These are phyloP conservation scores for Phytophthora crassamura DNA, from an alignment of 352 stramenopile species.

Conservation along the genomic window DNA sequence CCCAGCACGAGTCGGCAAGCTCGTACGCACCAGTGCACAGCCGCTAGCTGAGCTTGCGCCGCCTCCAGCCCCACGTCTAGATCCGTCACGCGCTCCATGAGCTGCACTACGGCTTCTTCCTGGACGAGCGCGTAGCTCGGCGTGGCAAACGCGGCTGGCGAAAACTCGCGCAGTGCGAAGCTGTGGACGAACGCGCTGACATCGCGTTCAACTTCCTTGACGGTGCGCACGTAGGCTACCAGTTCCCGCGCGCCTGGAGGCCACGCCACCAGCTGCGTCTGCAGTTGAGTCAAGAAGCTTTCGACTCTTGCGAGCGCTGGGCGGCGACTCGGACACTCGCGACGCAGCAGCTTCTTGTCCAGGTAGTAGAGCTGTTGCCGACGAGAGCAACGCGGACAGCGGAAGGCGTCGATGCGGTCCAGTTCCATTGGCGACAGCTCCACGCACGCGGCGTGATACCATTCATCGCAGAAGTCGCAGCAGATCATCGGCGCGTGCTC, in stretches of 20 bases:
- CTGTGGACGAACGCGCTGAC: slow-evolving; percentile 44
- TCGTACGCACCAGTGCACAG: slow-evolving; percentile 82
- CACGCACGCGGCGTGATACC: slow-evolving; percentile 83
- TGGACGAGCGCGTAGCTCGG: slow-evolving; percentile 43
- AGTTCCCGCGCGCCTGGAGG: slow-evolving; percentile 62
- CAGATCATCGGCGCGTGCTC: slow-evolving; percentile 87
- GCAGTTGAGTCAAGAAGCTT: slow-evolving; percentile 59
- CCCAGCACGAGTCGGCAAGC: slow-evolving; percentile 72
- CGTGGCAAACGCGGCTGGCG: slow-evolving; percentile 49
- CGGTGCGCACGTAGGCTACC: slow-evolving; percentile 56
- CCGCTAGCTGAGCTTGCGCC: slow-evolving; percentile 54
- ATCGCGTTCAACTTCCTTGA: slow-evolving; percentile 46
- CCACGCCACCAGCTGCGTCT: slow-evolving; percentile 59
- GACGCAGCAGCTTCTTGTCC: slow-evolving; percentile 59
- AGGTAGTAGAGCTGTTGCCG: slow-evolving; percentile 76
- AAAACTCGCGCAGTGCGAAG: slow-evolving; percentile 61
- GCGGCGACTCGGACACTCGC: slow-evolving; percentile 52
- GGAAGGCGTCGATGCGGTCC: slow-evolving; percentile 72
- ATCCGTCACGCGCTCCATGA: slow-evolving; percentile 67
- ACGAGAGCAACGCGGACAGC: slow-evolving; percentile 72
- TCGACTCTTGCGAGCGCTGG: slow-evolving; percentile 62
- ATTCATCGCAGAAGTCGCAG: slow-evolving; percentile 90
- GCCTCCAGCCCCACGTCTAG: slow-evolving; percentile 68
- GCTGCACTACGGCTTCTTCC: slow-evolving; percentile 36
- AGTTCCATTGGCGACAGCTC: slow-evolving; percentile 62